phyloP scores from a whole-genome alignment of 1,284 basidiomycete genomes.

The Ganoderma resinaceum region DNA sequence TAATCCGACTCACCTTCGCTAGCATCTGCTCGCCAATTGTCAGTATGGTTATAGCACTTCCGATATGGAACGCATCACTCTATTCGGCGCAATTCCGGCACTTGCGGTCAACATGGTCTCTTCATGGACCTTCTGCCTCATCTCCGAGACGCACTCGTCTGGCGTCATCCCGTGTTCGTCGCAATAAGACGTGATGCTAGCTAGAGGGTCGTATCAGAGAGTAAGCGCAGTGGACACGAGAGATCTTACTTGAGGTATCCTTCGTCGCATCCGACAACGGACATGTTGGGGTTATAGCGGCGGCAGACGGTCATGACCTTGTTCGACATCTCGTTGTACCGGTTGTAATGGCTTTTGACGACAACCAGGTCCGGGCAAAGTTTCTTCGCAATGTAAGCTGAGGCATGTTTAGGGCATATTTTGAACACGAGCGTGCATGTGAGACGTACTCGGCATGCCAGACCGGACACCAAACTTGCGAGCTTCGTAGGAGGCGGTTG shows the following conservation, averaged over 20 bases:
- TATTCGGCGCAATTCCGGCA: constrained; percentile 92
- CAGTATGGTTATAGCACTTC: constrained; percentile 22
- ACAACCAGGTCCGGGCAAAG: constrained; percentile 93
- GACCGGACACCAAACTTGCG: constrained; percentile 88
- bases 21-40: constrained; percentile 34
- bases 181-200: constrained; percentile 83
- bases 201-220: background rate
- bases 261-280: constrained; percentile 86
- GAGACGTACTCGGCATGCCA: constrained; percentile 79
- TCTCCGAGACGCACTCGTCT: constrained; percentile 79
- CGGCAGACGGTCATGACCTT: constrained; percentile 73
- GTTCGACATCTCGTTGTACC: constrained; percentile 77
- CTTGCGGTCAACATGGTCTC: constrained; percentile 91
- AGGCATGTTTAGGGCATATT: constrained; percentile 12
- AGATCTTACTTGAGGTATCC: constrained; percentile 82
- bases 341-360: constrained; percentile 66
- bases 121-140: constrained; percentile 74
- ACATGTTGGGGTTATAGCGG: constrained; percentile 85
- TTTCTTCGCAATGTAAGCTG: constrained; percentile 90
- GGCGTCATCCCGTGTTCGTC: constrained; percentile 67
- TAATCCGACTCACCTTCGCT: constrained; percentile 34
- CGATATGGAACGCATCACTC: constrained; percentile 50
- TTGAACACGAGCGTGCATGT: background rate
- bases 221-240: background rate
- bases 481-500: constrained; percentile 92